Evolutionary conservation across 2,329 filamentous ascomycete species (phyloP).

Genomic region (Fusarium sp.): DNA sequence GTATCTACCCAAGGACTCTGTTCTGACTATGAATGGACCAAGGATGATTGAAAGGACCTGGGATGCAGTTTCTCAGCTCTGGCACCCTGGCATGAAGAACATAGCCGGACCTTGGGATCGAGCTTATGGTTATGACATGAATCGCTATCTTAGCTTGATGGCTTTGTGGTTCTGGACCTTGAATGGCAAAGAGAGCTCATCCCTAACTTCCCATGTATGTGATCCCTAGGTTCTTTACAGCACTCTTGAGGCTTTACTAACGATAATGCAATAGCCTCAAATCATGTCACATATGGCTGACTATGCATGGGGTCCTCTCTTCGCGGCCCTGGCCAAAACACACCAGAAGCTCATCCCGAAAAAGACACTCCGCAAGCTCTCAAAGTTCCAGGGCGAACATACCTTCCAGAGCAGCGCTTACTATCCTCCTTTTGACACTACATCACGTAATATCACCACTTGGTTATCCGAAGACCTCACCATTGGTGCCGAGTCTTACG

Average conservation of each 20-base stretch:
- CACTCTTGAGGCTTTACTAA: rapidly evolving
- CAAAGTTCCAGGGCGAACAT: slow-evolving; percentile 65
- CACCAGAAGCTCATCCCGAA: slow-evolving; percentile 62
- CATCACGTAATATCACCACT: slow-evolving; percentile 68
- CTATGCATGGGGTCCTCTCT: slow-evolving; percentile 68
- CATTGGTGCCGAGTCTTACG: slow-evolving; percentile 71
- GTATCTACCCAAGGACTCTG: slow-evolving; percentile 65
- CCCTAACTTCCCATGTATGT: slow-evolving; percentile 27
- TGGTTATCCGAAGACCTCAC: slow-evolving; percentile 69
- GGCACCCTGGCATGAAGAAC: slow-evolving; percentile 70
- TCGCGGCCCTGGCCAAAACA: slow-evolving; percentile 65
- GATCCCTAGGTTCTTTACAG: background rate
- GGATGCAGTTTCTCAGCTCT: slow-evolving; percentile 64
- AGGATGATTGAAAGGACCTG: slow-evolving; percentile 67
- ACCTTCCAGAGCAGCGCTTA: slow-evolving; percentile 65
- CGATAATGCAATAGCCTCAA: slow-evolving; percentile 52
- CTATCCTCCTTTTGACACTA: slow-evolving; percentile 69
- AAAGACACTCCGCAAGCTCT: slow-evolving; percentile 55
- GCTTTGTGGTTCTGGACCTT: slow-evolving; percentile 70
- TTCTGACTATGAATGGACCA: slow-evolving; percentile 65
- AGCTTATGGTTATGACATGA: slow-evolving; percentile 74
- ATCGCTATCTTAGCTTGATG: slow-evolving; percentile 69
- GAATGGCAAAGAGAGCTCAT: slow-evolving; percentile 61
- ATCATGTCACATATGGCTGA: slow-evolving; percentile 71
- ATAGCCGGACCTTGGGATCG: slow-evolving; percentile 75